Evolutionary conservation across 1,284 basidiomycete genomes (phyloP).

Genomic region (Melampsora americana): DNA sequence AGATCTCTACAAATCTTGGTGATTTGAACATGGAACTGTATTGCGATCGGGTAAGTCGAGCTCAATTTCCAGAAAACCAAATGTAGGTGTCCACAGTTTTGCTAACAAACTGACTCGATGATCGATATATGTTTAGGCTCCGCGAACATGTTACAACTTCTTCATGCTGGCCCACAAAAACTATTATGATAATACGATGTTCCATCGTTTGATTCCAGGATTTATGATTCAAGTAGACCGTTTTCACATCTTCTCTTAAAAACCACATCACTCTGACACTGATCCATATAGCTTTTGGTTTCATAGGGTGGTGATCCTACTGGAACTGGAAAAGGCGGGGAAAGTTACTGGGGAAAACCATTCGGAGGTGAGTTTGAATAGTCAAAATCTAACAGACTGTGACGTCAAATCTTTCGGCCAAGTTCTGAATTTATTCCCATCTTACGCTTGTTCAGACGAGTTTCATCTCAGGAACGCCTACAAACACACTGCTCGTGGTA

Average conservation of each 20-base stretch:
- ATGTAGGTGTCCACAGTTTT: neutral
- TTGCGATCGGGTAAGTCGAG: slow-evolving; percentile 69
- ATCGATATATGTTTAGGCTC: slow-evolving; percentile 55
- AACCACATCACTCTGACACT: neutral
- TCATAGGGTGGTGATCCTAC: slow-evolving; percentile 95
- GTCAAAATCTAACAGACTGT: neutral
- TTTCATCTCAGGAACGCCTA: slow-evolving; percentile 47
- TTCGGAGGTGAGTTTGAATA: slow-evolving; percentile 85
- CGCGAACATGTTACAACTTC: slow-evolving; percentile 45
- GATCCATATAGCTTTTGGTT: slow-evolving; percentile 55
- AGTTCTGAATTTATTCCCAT: neutral
- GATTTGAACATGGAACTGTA: slow-evolving; percentile 87
- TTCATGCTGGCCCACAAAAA: slow-evolving; percentile 65
- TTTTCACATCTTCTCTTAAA: slow-evolving; percentile 3
- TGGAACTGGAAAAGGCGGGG: slow-evolving; percentile 87
- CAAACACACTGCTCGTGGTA: slow-evolving; percentile 49
- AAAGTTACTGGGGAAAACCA: slow-evolving; percentile 90
- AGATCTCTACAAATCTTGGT: slow-evolving; percentile 83
- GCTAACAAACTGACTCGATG: neutral
- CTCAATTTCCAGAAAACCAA: neutral
- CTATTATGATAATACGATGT: slow-evolving; percentile 79
- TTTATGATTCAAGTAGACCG: slow-evolving; percentile 72
- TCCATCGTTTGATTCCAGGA: slow-evolving; percentile 90
- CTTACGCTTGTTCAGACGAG: slow-evolving; percentile 16
- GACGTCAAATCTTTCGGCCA: neutral